Evolutionary conservation across 2,329 filamentous ascomycete species (phyloP).

Genomic region (Thyridium curvatum): DNA sequence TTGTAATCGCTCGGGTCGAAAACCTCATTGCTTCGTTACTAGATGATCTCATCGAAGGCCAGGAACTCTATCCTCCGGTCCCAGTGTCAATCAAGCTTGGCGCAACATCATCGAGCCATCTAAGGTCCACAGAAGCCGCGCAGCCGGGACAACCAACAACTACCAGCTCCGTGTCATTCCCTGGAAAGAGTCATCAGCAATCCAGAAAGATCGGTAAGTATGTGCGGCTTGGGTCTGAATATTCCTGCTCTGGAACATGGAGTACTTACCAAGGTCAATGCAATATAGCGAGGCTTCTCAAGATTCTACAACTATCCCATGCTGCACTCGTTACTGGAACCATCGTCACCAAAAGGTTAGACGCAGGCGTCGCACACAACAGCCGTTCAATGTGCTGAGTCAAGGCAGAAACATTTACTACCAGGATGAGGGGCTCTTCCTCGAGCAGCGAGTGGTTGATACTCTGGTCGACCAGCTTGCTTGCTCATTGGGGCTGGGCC

Average conservation of each 20-base stretch:
- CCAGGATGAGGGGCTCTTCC: slow-evolving; percentile 66
- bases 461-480: slow-evolving; percentile 69
- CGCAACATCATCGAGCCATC: too few relatives aligned
- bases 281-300: slow-evolving; percentile 44
- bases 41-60: slow-evolving; percentile 39
- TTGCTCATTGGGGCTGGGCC: slow-evolving; percentile 57
- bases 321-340: slow-evolving; percentile 49
- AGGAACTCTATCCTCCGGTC: slow-evolving; percentile 40
- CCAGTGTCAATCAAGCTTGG: slow-evolving; percentile 20
- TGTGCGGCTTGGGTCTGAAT: neutral
- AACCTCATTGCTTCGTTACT: slow-evolving; percentile 44
- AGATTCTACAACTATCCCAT: slow-evolving; percentile 53
- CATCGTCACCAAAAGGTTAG: slow-evolving; percentile 56
- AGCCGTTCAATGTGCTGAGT: slow-evolving; percentile 4
- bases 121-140: too few relatives aligned
- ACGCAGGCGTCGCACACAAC: slow-evolving; percentile 2
- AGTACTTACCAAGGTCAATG: neutral
- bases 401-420: slow-evolving; percentile 71
- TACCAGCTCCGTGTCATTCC: slow-evolving; percentile 28
- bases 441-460: slow-evolving; percentile 62
- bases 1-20: slow-evolving; percentile 47
- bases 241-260: slow-evolving; percentile 3
- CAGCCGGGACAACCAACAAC: slow-evolving; percentile 1
- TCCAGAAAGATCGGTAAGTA: slow-evolving; percentile 44
- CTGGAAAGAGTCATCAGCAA: slow-evolving; percentile 39